Evolutionary conservation across 768 basidiomycete species (phyloP), one percentile per base, ranked within the genome.

Genomic region (Collybiopsis luxurians): DNA sequence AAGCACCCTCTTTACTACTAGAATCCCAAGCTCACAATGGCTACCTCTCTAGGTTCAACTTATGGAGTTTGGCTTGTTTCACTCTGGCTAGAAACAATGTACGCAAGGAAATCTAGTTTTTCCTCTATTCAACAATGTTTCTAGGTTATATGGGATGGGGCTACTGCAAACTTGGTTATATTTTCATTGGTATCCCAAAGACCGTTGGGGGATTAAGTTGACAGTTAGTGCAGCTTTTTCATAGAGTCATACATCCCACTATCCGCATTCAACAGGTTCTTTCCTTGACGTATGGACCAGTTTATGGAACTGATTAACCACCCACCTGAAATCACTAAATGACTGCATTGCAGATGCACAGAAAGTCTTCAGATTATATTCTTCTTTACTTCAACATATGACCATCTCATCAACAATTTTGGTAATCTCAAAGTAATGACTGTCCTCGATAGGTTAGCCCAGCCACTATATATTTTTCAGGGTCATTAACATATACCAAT

Each of bases 341-440:
- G 40, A n/a, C 40, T 42, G n/a, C 17, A 17, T 9, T 38, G 17
- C 5, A 42, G 40, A 42, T 15, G 5, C 5, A 17, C 19, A 6
- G 62, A 63, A 21, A 62, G 62, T 11, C 11, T 59, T n/a, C 55
- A 63, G 42, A 63, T 58, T 2, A 53, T 39, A 1, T 51, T 55
- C 39, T 58, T 55, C 19, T 56, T 63, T 17, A 52, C 34, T 4
- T 44, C 56, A 11, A 56, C 62, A 19, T 63, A 62, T 30, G 57
- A 59, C 36, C 57, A 62, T 0, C 51, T 63, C 9, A 34, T 63
- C 21, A n/a, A 47, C 13, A 34, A 56, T 44, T 60, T 43, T 28
- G 59, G 59, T 52, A 19, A 40, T 39, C 23, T 53, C 27, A 3
- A n/a, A 15, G 40, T 21, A 17, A 6, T n/a, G 19, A 6, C 5